Percentiles rank a stretch among this genome's conserved stretches.
Evolutionary conservation across 345 rosid species (phyloP).

Genomic region (Eucalyptus erythrocorys): DNA sequence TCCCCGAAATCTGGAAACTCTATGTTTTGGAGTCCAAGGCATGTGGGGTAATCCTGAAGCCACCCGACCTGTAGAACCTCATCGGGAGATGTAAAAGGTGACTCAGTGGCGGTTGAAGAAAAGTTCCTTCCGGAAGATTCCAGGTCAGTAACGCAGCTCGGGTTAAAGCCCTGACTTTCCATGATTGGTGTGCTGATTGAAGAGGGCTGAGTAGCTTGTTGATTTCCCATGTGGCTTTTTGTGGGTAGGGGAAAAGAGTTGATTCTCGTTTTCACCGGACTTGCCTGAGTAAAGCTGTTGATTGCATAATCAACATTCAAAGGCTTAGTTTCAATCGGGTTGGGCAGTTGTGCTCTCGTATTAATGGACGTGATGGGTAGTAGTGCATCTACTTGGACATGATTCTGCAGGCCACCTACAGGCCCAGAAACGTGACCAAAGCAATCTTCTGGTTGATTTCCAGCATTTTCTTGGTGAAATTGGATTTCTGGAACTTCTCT

Average conservation of each 20-base stretch:
- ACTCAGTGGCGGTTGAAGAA: conserved; percentile 11
- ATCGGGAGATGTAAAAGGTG: conserved; percentile 19
- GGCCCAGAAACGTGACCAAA: background rate
- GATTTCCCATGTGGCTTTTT: conserved; percentile 3
- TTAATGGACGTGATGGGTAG: conserved; percentile 4
- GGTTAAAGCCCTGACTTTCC: conserved; percentile 25
- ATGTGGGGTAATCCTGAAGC: conserved; percentile 30
- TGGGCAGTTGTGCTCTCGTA: background rate
- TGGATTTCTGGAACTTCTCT: conserved; percentile 31
- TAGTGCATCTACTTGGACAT: background rate
- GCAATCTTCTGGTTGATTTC: background rate
- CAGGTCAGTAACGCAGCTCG: conserved; percentile 14
- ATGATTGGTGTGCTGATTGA: conserved; percentile 9
- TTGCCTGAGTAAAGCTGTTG: conserved; percentile 7
- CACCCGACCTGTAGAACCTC: conserved; percentile 38
- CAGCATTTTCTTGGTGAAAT: conserved; percentile 21
- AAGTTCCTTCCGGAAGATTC: conserved; percentile 19
- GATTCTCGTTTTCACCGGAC: background rate
- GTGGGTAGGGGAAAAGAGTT: conserved; percentile 17
- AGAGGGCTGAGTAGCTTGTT: conserved; percentile 19
- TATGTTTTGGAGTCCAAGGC: conserved; percentile 34
- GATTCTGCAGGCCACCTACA: background rate
- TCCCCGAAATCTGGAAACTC: conserved; percentile 30
- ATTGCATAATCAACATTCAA: conserved; percentile 12
- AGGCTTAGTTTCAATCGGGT: conserved; percentile 15